Base-by-base conservation (phyloP, 2,329 filamentous ascomycete genomes). In the Colletotrichum camelliae region DNA sequence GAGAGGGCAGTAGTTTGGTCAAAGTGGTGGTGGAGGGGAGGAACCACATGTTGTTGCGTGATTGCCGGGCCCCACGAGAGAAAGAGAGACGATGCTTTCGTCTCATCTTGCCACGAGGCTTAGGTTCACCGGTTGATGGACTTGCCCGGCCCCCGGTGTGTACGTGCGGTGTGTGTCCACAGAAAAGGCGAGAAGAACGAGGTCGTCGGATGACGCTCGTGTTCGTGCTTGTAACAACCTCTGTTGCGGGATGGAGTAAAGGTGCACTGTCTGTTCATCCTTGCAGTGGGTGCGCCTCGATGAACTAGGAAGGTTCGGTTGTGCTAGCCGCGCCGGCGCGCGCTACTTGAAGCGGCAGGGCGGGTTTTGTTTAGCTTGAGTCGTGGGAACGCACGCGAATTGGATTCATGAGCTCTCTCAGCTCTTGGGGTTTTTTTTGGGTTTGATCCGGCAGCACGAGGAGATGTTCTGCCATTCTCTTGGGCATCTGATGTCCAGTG, bases 101-200 rank as follows among this genome's bases (percentile, higher is more conserved):
- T 67, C 62, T 61, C 62, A 75, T 67, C 39, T 72, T 67, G 61
- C 72, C 68, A 72, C 55, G 68, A 72, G 68, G 68, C n/a, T n/a
- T 48, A 48, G 10, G 33, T 33, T 33, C 33, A 12, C 10, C 18
- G 39, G 39, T 48, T 48, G 7, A 10, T 33, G 7, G 7, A 33
- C 8, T 10, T 33, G 31, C 31, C 31, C 31, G 1, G 39, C 16
- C 37, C 39, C 39, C 8, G 1, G 39, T 43, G 39, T 8, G 35
- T 24, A 29, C 29, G 37, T 39, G 37, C 37, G 39, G 39, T 48
- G 39, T 0, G 39, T 48, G 24, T 18, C 39, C 39, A 48, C 2
- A 48, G 39, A 12, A 9, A 48, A 48, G 39, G 39, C 39, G 18
- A 48, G 39, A n/a, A n/a, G 39, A 48, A 48, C 39, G 39, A 48